phyloP scores from a whole-genome alignment of 768 basidiomycete species.

The Boletus tomentosulus region DNA sequence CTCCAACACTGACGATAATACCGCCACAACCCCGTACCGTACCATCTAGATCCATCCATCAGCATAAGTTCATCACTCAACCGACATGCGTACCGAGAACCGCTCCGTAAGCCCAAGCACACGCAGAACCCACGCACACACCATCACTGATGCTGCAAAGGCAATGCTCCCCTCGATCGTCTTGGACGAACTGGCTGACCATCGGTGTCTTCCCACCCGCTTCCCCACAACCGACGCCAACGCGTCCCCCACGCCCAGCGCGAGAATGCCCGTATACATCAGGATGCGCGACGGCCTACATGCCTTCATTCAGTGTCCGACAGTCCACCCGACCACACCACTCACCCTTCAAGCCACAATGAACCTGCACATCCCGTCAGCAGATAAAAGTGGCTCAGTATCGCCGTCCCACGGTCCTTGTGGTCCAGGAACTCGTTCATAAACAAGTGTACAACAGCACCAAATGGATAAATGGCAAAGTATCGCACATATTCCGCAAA shows the following conservation, averaged over 20 bases:
- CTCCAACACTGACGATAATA: conserved; percentile 74
- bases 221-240: conserved; percentile 92
- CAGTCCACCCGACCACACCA: conserved; percentile 12
- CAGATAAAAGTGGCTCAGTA: conserved; percentile 96
- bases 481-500: conserved; percentile 98
- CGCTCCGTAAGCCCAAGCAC: conserved; percentile 61
- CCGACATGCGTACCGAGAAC: conserved; percentile 64
- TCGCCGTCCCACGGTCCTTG: conserved; percentile 92
- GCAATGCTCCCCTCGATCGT: conserved; percentile 90
- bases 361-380: conserved; percentile 92
- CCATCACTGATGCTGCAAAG: conserved; percentile 67
- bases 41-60: conserved; percentile 44
- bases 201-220: conserved; percentile 71
- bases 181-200: conserved; percentile 82
- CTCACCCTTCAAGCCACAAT: conserved; percentile 93
- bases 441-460: conserved; percentile 89
- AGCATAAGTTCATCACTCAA: conserved; percentile 11
- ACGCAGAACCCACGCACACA: conserved; percentile 67
- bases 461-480: conserved; percentile 96
- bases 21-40: conserved; percentile 61
- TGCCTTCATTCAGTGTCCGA: conserved; percentile 4
- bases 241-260: conserved; percentile 91
- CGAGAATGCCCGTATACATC: conserved; percentile 81
- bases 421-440: conserved; percentile 97
- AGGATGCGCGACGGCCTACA: conserved; percentile 47